Evolutionary conservation across 208 protist species (phyloP).

Genomic region (Acanthamoeba sp.): DNA sequence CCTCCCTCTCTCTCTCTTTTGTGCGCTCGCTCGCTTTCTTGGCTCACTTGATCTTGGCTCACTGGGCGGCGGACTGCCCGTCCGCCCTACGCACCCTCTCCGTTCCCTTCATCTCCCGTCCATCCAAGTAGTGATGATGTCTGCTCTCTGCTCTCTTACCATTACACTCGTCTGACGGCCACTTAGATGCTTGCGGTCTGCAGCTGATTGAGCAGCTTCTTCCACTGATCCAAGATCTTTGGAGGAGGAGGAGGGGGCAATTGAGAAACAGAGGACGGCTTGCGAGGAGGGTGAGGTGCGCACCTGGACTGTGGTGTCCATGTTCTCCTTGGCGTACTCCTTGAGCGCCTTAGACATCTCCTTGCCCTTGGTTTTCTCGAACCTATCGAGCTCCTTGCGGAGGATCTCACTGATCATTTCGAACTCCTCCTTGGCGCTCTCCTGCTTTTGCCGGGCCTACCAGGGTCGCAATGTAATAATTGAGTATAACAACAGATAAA

Average conservation of each 20-base stretch:
- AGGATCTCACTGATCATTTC: slow-evolving; percentile 72
- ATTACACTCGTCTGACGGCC: background rate
- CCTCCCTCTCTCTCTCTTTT: too few species aligned
- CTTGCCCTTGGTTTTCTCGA: slow-evolving; percentile 70
- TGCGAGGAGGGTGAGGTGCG: background rate
- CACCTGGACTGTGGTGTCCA: slow-evolving; percentile 72
- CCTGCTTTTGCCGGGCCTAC: slow-evolving; percentile 39
- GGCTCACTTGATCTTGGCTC: too few species aligned
- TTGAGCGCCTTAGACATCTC: slow-evolving; percentile 38
- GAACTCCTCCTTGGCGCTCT: slow-evolving; percentile 68
- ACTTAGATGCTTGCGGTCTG: slow-evolving; percentile 16
- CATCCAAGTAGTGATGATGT: too few species aligned
- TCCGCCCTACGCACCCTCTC: too few species aligned
- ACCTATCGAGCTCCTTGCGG: slow-evolving; percentile 64
- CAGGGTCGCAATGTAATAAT: too few species aligned
- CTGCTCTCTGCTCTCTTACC: too few species aligned
- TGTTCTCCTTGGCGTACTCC: slow-evolving; percentile 66
- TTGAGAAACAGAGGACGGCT: background rate
- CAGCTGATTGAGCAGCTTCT: slow-evolving; percentile 70
- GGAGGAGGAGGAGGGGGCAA: background rate
- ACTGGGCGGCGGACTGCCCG: too few species aligned
- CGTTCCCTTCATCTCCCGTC: too few species aligned
- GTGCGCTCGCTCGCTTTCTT: too few species aligned
- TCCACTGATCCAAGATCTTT: slow-evolving; percentile 70
- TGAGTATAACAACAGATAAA: too few species aligned